These are phyloP conservation scores for Polyporus tsugae DNA, from an alignment of 1,284 basidiomycete species.

Conservation along the genomic window DNA sequence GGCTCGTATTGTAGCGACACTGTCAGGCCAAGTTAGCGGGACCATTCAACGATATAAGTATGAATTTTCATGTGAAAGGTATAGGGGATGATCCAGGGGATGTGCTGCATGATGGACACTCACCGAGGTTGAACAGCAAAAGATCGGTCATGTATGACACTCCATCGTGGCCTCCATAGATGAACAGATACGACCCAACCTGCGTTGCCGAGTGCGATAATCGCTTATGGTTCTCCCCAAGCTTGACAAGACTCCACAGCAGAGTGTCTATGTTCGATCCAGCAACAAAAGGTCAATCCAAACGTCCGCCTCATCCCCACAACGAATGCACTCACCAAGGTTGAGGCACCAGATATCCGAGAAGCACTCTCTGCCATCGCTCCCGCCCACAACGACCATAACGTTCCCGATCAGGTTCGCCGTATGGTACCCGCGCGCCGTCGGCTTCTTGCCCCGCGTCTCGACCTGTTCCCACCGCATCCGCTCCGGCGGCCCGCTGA, in stretches of 20 bases:
- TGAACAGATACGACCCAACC: slow-evolving; percentile 93
- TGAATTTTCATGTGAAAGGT: neutral
- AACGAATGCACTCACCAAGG: slow-evolving; percentile 63
- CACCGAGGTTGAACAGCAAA: slow-evolving; percentile 88
- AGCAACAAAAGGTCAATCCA: neutral
- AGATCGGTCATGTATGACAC: slow-evolving; percentile 82
- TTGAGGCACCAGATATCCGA: slow-evolving; percentile 90
- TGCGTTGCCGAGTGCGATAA: slow-evolving; percentile 90
- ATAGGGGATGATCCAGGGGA: neutral
- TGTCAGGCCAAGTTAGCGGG: slow-evolving; percentile 31
- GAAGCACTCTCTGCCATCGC: slow-evolving; percentile 83
- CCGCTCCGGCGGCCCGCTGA: slow-evolving; percentile 52
- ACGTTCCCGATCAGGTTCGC: slow-evolving; percentile 87
- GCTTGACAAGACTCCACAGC: slow-evolving; percentile 73
- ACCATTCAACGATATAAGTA: neutral
- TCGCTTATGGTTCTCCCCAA: slow-evolving; percentile 68
- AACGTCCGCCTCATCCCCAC: too few relatives aligned
- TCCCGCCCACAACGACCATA: slow-evolving; percentile 86
- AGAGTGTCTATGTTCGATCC: slow-evolving; percentile 62
- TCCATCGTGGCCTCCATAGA: slow-evolving; percentile 90
- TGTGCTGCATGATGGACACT: slow-evolving; percentile 30
- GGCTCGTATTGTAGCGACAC: slow-evolving; percentile 74
- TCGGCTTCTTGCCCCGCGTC: slow-evolving; percentile 58
- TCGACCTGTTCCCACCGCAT: slow-evolving; percentile 73
- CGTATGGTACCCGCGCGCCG: slow-evolving; percentile 89